Conservation (phyloP, 2,329 filamentous ascomycete genomes). For the Phyllosticta citriasiana region DNA sequence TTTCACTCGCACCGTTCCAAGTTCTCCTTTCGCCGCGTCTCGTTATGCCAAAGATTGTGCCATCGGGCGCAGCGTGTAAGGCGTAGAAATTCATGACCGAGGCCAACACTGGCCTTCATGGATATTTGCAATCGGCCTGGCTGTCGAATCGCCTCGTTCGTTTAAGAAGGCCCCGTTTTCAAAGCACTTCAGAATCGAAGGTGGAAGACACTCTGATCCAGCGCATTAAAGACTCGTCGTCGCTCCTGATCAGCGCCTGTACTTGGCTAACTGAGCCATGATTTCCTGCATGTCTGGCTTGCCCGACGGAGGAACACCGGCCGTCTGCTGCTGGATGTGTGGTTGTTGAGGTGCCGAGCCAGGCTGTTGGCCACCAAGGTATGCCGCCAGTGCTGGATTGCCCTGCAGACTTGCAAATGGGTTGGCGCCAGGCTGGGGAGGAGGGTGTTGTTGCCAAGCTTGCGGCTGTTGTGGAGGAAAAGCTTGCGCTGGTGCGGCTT, state of each 20-base stretch:
- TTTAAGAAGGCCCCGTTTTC: neutral
- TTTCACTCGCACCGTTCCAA: neutral
- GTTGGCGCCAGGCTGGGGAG: conserved; percentile 17
- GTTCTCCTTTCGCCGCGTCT: neutral
- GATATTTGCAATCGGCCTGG: neutral
- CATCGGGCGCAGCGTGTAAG: neutral
- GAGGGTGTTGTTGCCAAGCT: conserved; percentile 21
- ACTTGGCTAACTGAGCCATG: conserved; percentile 61
- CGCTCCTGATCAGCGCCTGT: conserved; percentile 41
- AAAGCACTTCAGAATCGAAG: neutral
- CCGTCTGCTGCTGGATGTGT: conserved; percentile 8
- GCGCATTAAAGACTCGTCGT: conserved; percentile 23
- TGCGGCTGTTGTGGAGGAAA: conserved; percentile 15
- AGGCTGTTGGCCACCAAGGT: conserved; percentile 19
- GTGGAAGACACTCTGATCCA: conserved; percentile 17
- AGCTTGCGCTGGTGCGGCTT: conserved; percentile 17
- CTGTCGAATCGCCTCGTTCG: neutral
- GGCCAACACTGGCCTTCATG: neutral
- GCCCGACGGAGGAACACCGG: conserved; percentile 10
- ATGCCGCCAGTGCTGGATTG: conserved; percentile 22
- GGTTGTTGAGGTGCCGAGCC: conserved; percentile 20
- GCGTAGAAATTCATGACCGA: neutral
- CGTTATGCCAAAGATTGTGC: neutral
- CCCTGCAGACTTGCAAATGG: conserved; percentile 17
- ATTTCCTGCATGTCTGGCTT: conserved; percentile 54